These are phyloP conservation scores for Taxillus chinensis DNA, from an alignment of 164 flowering plant genomes.

Conservation along the genomic window DNA sequence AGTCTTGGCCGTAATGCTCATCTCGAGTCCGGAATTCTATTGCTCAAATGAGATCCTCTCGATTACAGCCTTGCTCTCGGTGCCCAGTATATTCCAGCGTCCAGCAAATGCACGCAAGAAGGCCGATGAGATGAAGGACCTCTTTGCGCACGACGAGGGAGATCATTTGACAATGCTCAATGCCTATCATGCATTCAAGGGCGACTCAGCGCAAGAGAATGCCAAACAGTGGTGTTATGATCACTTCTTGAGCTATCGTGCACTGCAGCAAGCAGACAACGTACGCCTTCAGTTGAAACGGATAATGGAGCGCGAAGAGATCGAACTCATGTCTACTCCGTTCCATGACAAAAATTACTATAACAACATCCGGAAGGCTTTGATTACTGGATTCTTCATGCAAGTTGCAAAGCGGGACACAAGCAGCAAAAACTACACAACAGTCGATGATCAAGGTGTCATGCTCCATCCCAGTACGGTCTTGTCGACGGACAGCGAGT, in stretches of 20 bases:
- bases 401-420: slow-evolving; percentile 99
- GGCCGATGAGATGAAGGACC: slow-evolving; percentile 98
- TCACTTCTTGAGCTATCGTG: slow-evolving; percentile 71
- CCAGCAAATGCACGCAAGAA: slow-evolving; percentile 99
- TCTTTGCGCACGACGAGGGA: slow-evolving; percentile 90
- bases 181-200: slow-evolving; percentile 96
- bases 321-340: slow-evolving; percentile 87
- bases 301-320: slow-evolving; percentile 78
- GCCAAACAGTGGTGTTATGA: slow-evolving; percentile 96
- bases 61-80: slow-evolving; percentile 93
- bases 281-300: slow-evolving; percentile 89
- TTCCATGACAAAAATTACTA: slow-evolving; percentile 91
- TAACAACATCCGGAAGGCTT: slow-evolving; percentile 86
- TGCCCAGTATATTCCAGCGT: slow-evolving; percentile 99
- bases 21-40: slow-evolving; percentile 81
- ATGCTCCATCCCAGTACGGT: too few species aligned
- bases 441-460: too few species aligned
- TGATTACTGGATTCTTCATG: slow-evolving; percentile 97
- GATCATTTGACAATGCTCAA: slow-evolving; percentile 94
- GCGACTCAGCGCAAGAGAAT: too few species aligned
- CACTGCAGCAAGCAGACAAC: slow-evolving; percentile 86
- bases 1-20: slow-evolving; percentile 94
- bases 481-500: too few species aligned
- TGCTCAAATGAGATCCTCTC: slow-evolving; percentile 94
- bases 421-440: too few species aligned